phyloP scores from a whole-genome alignment of 164 flowering plant species.

The Macadamia integrifolia region DNA sequence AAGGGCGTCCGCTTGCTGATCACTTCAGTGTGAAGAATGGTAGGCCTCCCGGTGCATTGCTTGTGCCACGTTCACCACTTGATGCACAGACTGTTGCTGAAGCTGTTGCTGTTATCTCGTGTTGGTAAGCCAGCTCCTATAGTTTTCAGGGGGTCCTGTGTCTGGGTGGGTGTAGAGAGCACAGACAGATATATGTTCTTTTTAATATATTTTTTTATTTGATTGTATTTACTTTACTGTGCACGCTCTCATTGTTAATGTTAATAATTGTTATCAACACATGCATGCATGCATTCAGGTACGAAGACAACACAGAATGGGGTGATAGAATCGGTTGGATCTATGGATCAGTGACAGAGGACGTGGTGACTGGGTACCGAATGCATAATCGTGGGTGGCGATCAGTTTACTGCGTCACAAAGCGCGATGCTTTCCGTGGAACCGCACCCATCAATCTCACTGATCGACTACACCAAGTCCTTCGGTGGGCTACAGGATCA shows the following conservation, averaged over 20 bases:
- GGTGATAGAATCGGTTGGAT: constrained; percentile 80
- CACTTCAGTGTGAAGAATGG: constrained; percentile 73
- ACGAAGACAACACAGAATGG: constrained; percentile 82
- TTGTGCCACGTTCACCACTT: constrained; percentile 54
- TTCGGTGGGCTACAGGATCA: constrained; percentile 85
- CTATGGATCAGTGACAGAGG: constrained; percentile 76
- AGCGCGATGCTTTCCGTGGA: constrained; percentile 75
- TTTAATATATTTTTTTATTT: too few species aligned
- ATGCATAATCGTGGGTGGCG: constrained; percentile 91
- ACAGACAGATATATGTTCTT: too few species aligned
- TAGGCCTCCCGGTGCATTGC: constrained; percentile 80
- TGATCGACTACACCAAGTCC: constrained; percentile 7
- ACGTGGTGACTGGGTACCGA: constrained; percentile 70
- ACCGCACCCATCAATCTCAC: constrained; percentile 31
- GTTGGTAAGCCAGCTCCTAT: constrained; percentile 46
- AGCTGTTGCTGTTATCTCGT: constrained; percentile 85
- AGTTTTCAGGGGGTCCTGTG: too few species aligned
- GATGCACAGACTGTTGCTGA: constrained; percentile 94
- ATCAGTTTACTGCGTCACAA: constrained; percentile 70
- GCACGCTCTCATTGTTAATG: too few species aligned
- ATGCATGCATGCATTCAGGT: constrained; percentile 22
- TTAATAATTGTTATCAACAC: too few species aligned
- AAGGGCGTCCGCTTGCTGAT: constrained; percentile 88
- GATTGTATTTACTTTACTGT: too few species aligned
- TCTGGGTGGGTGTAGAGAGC: too few species aligned